Evolutionary conservation across 305 asterid genomes (phyloP).

Genomic region (Withania somnifera): DNA sequence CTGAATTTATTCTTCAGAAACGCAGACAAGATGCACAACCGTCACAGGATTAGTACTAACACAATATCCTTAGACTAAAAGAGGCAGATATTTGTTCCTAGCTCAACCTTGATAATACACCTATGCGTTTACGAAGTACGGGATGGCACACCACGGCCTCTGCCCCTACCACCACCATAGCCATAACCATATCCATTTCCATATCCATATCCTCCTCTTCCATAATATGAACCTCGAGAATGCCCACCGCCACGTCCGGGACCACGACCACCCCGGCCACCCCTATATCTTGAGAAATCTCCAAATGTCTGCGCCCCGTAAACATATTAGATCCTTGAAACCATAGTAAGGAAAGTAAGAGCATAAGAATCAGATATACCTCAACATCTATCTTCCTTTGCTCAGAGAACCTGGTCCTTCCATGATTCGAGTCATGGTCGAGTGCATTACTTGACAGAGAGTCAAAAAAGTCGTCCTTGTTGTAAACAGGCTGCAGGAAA

Average conservation of each 20-base stretch:
- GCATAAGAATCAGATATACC: slow-evolving; percentile 30
- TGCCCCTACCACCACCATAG: slow-evolving; percentile 46
- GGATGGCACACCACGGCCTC: slow-evolving; percentile 22
- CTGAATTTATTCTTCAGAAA: slow-evolving; percentile 18
- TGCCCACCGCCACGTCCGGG: slow-evolving; percentile 76
- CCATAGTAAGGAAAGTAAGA: not conserved
- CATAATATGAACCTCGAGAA: slow-evolving; percentile 47
- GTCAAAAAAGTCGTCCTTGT: slow-evolving; percentile 90
- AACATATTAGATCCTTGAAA: not conserved
- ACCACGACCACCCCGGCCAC: slow-evolving; percentile 87
- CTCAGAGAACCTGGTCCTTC: slow-evolving; percentile 82
- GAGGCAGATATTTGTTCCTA: slow-evolving; percentile 15
- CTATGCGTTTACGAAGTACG: slow-evolving; percentile 27
- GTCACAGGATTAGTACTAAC: slow-evolving; percentile 23
- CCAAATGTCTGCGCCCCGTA: slow-evolving; percentile 70
- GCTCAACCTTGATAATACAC: not conserved
- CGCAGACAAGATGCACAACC: slow-evolving; percentile 28
- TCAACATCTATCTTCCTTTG: slow-evolving; percentile 87
- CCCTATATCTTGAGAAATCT: slow-evolving; percentile 70
- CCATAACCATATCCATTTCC: slow-evolving; percentile 22
- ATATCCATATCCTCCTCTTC: slow-evolving; percentile 9
- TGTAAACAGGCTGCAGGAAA: slow-evolving; percentile 56
- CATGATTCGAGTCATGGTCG: slow-evolving; percentile 40
- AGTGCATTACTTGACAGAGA: slow-evolving; percentile 53
- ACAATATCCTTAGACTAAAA: slow-evolving; percentile 16